Evolutionary conservation across 2,329 filamentous ascomycete genomes (phyloP), one percentile per base, ranked within the genome.

Genomic region (Exophiala viscosa): DNA sequence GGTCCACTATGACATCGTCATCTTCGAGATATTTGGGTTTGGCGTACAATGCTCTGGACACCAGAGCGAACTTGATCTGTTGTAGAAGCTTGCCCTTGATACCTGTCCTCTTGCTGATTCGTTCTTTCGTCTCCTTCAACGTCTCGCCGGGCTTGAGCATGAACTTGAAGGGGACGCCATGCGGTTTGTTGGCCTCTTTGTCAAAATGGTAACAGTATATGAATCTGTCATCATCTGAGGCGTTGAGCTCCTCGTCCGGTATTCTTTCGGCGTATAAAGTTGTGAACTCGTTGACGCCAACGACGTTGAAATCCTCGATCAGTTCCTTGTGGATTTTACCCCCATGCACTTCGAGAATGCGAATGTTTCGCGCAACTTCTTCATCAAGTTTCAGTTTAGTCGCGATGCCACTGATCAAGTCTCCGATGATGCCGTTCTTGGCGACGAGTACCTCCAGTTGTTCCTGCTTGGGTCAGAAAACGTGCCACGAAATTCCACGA

Each of bases 81-180:
- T 99, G 92, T 62, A 99, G 91, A 60, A 90, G 90, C 77, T 99
- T 99, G 70, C 93, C 95, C 72, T 96, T 96, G 73, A 99, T 85
- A 20, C 91, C 91, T 0, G 89, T 96, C 54, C 92, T 81, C 70
- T 91, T 92, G 62, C 93, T 91, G 3, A 99, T 76, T n/a, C 93
- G 84, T 73, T 95, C 90, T 75, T 92, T 96, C 39, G 91, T 96
- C 32, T 97, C 89, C 53, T 83, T 84, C 72, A 99, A 97, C 35
- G 79, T 77, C 69, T 99, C 93, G 48, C 84, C 88, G 69, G 89
- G 84, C 62, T 90, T 86, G 36, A 97, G 70, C 49, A 93, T 75
- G 68, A 99, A 96, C 63, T 86, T 86, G 78, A 99, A 99, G 0
- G 93, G 93, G 40, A 95, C 81, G 2, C 91, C 89, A 66, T 99